These are phyloP conservation scores for Nicotiana benthamiana DNA, from an alignment of 257 asterid genomes.

Conservation along the genomic window DNA sequence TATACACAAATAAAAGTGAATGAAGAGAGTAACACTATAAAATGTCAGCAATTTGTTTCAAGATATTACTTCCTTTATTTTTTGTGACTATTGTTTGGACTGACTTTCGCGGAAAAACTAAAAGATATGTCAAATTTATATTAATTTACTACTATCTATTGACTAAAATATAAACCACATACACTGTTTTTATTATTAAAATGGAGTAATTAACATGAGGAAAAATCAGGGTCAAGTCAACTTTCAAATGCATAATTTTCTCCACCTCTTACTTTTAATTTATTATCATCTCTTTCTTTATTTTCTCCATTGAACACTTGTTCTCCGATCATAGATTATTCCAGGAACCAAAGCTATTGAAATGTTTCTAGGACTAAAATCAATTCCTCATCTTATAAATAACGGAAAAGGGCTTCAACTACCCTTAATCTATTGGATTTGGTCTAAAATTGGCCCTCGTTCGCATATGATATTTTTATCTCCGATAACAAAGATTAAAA, in stretches of 20 bases:
- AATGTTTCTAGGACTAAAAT: not conserved
- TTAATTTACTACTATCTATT: no score
- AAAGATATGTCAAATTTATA: not conserved
- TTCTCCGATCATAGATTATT: not conserved
- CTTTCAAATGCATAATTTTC: not conserved
- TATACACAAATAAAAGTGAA: no score
- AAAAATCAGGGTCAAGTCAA: not conserved
- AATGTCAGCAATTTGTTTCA: not conserved
- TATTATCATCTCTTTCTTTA: not conserved
- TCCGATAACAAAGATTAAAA: no score
- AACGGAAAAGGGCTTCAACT: no score
- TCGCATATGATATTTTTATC: no score
- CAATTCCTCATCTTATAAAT: not conserved
- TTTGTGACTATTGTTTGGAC: not conserved
- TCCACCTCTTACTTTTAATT: not conserved
- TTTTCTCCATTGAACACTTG: not conserved
- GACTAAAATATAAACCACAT: not conserved
- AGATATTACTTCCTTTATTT: not conserved
- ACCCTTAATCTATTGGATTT: no score
- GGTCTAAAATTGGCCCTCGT: no score
- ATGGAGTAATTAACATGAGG: not conserved
- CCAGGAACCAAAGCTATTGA: not conserved
- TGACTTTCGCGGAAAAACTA: not conserved
- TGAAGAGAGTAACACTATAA: fast-evolving
- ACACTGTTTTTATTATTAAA: not conserved